A percentile compares a stretch with the other conserved stretches of the same genome.
These are phyloP conservation scores for Zygoascus bituminiphila DNA, from an alignment of 805 yeast species.

Conservation along the genomic window DNA sequence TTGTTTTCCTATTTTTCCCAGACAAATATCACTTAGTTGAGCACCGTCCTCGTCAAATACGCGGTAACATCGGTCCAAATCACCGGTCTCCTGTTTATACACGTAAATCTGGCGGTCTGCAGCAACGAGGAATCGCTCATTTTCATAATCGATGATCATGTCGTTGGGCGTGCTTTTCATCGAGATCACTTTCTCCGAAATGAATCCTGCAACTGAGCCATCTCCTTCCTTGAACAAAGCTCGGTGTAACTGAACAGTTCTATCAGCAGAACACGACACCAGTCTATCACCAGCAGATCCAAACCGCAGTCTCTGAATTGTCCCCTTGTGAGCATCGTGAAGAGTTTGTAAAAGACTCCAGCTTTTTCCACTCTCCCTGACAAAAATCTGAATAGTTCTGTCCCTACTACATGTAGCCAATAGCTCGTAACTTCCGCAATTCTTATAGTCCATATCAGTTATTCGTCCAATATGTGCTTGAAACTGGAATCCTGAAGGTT, in stretches of 20 bases:
- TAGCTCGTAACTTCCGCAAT: slow-evolving; percentile 4
- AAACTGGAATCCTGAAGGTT: neutral
- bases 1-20: slow-evolving; percentile 13
- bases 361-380: slow-evolving; percentile 14
- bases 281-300: slow-evolving; percentile 27
- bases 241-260: slow-evolving; percentile 49
- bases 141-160: slow-evolving; percentile 12
- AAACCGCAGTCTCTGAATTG: slow-evolving; percentile 34
- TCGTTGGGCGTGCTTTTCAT: slow-evolving; percentile 37
- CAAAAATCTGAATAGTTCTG: slow-evolving; percentile 52
- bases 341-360: slow-evolving; percentile 57
- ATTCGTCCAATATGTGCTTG: slow-evolving; percentile 19
- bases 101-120: slow-evolving; percentile 42
- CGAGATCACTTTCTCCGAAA: slow-evolving; percentile 41
- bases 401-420: slow-evolving; percentile 40
- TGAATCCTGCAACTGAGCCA: slow-evolving; percentile 17
- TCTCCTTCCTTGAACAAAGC: slow-evolving; percentile 20
- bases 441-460: slow-evolving; percentile 13
- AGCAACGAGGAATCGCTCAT: slow-evolving; percentile 37
- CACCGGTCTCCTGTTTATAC: slow-evolving; percentile 32
- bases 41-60: slow-evolving; percentile 29
- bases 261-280: slow-evolving; percentile 52
- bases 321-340: slow-evolving; percentile 46
- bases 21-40: slow-evolving; percentile 11
- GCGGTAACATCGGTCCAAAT: slow-evolving; percentile 34